These are phyloP conservation scores for Capsicum chinense DNA, from an alignment of 257 asterid genomes.

Conservation along the genomic window DNA sequence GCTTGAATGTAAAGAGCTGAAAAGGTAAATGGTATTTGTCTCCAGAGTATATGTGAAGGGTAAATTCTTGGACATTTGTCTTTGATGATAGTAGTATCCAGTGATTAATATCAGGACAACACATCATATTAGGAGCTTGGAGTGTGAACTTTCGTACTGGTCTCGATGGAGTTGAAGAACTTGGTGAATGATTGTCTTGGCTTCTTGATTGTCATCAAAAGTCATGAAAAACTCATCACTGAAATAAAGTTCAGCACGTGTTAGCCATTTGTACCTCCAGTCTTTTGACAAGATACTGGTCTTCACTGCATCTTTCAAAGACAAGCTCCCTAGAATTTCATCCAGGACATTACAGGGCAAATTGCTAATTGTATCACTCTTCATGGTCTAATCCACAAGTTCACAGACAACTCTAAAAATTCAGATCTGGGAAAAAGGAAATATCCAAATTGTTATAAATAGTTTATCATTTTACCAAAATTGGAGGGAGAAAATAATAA, in stretches of 20 bases:
- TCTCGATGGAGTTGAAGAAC: too few species aligned
- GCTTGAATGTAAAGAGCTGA: neutral
- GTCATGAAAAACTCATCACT: too few species aligned
- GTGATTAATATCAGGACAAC: neutral
- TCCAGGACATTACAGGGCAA: too few species aligned
- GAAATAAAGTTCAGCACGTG: too few species aligned
- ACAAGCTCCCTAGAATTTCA: too few species aligned
- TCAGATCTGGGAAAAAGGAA: neutral
- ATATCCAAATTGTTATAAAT: neutral
- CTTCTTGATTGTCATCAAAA: too few species aligned
- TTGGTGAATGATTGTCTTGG: too few species aligned
- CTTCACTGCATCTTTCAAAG: too few species aligned
- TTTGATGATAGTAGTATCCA: neutral
- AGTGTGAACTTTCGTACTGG: neutral
- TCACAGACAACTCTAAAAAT: neutral
- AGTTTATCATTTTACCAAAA: neutral
- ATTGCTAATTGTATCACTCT: too few species aligned
- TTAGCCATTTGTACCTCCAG: too few species aligned
- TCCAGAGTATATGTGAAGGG: neutral
- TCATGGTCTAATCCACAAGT: neutral
- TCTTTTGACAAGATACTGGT: too few species aligned
- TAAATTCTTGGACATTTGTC: neutral
- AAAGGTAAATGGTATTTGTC: neutral
- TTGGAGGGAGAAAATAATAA: neutral
- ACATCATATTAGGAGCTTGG: neutral